Percentiles rank a stretch among this genome's conserved stretches.
phyloP scores from a whole-genome alignment of 331 rosid genomes.

The Acacia concinna region DNA sequence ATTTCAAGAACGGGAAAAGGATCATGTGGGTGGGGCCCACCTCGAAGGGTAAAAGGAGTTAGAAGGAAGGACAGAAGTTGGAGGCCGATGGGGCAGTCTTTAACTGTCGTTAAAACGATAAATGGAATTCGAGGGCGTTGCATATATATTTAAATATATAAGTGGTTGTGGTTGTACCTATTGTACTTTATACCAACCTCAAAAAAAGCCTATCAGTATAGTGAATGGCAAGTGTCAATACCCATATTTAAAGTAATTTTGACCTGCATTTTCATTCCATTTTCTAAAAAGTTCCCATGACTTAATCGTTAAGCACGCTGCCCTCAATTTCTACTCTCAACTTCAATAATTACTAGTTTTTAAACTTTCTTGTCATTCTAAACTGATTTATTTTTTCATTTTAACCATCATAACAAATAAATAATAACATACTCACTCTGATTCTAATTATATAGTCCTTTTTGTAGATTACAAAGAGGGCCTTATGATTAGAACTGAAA shows the following conservation, averaged over 20 bases:
- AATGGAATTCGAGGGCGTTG: background rate
- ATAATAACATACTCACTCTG: too few relatives aligned
- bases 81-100: background rate
- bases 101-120: background rate
- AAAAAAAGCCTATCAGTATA: background rate
- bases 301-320: slow-evolving; percentile 8
- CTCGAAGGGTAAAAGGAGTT: too few relatives aligned
- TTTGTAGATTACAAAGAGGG: too few relatives aligned
- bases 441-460: too few relatives aligned
- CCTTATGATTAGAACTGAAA: too few relatives aligned
- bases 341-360: background rate
- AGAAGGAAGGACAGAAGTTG: background rate
- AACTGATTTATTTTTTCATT: too few relatives aligned
- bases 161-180: background rate
- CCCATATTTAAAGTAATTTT: background rate
- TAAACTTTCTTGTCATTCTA: too few relatives aligned
- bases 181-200: background rate
- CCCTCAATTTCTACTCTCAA: background rate
- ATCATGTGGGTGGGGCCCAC: background rate
- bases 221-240: background rate
- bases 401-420: too few relatives aligned
- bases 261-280: background rate
- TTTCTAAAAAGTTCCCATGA: background rate
- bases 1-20: background rate
- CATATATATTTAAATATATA: too few relatives aligned